Conservation (phyloP, 345 rosid species). For the Salix viminalis region DNA sequence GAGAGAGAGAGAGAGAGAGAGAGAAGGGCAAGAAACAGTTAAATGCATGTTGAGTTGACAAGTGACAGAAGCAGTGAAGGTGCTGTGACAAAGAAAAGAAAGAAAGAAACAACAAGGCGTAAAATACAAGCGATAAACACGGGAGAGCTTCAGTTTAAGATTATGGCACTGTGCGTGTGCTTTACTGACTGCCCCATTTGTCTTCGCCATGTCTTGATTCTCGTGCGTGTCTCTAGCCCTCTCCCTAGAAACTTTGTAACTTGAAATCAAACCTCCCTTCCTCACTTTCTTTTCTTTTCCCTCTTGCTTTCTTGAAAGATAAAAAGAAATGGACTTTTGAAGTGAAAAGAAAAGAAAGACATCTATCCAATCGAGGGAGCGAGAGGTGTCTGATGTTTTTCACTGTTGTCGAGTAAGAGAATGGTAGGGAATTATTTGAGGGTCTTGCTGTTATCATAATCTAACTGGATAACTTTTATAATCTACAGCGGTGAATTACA, state of each 20-base stretch:
- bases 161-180: not conserved
- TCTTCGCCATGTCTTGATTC: conserved; percentile 13
- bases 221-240: conserved; percentile 17
- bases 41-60: not conserved
- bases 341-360: not conserved
- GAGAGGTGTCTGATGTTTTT: not conserved
- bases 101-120: conserved; percentile 14
- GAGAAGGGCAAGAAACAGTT: not conserved
- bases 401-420: not conserved
- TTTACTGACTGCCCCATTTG: not conserved
- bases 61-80: not conserved
- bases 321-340: not conserved
- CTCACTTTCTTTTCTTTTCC: not conserved
- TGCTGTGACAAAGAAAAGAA: not conserved
- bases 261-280: conserved; percentile 2
- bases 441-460: not conserved
- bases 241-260: conserved; percentile 13
- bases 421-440: not conserved
- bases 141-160: conserved; percentile 9
- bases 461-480: too few species aligned
- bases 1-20: too few species aligned
- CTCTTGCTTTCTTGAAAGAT: not conserved
- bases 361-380: not conserved
- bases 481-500: too few species aligned
- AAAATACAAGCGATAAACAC: conserved; percentile 34